Base-by-base conservation (phyloP, 352 stramenopile species). In the Phytopythium kandeliae region DNA sequence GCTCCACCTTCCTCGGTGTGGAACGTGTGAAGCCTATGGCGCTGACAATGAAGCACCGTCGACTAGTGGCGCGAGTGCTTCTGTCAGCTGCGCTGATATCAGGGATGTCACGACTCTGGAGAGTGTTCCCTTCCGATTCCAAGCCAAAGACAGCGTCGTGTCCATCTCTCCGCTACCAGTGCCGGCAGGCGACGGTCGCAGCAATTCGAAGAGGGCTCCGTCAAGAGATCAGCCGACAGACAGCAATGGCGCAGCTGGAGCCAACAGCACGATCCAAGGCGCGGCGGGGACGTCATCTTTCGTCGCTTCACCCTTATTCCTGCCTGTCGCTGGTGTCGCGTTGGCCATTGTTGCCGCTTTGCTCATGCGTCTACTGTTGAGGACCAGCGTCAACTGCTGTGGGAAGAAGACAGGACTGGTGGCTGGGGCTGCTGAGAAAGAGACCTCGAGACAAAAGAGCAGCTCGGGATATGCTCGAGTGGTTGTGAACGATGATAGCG, bases 21-120 rank as follows among this genome's bases (percentile, higher is more conserved):
- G 74, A 21, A 64, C 69, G 4, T 87, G 76, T 28, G 65, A 65
- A 35, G n/a, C 48, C 2, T 85, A 85, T 70, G 71, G 71, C 25
- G 44, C 22, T 25, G 24, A 40, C 31, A 31, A 47, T 16, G 28
- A 42, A 17, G 34, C 12, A 9, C n/a, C n/a, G 22, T 46, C 30
- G 1, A 8, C 44, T 10, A 3, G 9, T n/a, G 21, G 3, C 5
- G 4, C 6, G 3, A 50, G 30, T 13, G 10, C 12, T 3, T 60
- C 52, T 35, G 42, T 36, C 15, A 55, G 70, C 33, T 85, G 73
- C 25, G 31, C 31, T 17, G 55, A 55, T 11, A 56, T 74, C 9
- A 56, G 65, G 17, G 73, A 81, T 42, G 54, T 85, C 12, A 47
- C 54, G 24, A 50, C 43, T 8, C 36, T 74, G 44, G 13, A 65